phyloP scores from a whole-genome alignment of 73 alveolate genomes.

The Breviolum minutum region DNA sequence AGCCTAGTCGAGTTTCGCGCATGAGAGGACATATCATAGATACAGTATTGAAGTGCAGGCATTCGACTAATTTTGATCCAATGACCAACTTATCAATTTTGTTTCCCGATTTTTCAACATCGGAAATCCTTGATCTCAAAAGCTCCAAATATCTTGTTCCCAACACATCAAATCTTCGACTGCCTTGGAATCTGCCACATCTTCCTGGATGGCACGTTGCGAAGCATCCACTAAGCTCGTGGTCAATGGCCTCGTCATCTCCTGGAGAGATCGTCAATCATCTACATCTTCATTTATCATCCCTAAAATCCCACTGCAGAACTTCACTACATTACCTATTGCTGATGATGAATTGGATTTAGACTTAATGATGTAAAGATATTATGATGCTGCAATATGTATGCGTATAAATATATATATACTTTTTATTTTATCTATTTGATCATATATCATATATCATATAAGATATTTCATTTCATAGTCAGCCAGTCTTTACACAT shows the following conservation, averaged over 20 bases:
- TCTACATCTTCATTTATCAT: too few relatives aligned
- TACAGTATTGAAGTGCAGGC: not conserved
- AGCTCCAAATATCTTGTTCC: too few relatives aligned
- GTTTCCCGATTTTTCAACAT: not conserved
- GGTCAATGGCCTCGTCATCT: slow-evolving; percentile 91
- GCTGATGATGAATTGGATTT: too few relatives aligned
- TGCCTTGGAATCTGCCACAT: slow-evolving; percentile 62
- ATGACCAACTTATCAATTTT: too few relatives aligned
- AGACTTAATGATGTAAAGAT: too few relatives aligned
- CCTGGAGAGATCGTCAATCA: not conserved
- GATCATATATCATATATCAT: too few relatives aligned
- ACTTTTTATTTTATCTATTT: too few relatives aligned
- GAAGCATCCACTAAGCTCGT: slow-evolving; percentile 45
- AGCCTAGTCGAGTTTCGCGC: not conserved
- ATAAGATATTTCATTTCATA: not conserved
- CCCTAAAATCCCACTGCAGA: too few relatives aligned
- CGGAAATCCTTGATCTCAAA: not conserved
- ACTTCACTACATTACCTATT: too few relatives aligned
- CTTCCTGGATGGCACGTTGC: slow-evolving; percentile 62
- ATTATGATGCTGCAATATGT: too few relatives aligned
- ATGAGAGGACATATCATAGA: not conserved
- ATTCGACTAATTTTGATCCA: not conserved
- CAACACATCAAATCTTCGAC: too few relatives aligned
- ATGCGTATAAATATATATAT: too few relatives aligned
- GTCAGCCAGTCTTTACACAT: not conserved